Evolutionary conservation across 2,329 filamentous ascomycete genomes (phyloP).

Genomic region (Rhinocladiella mackenziei): DNA sequence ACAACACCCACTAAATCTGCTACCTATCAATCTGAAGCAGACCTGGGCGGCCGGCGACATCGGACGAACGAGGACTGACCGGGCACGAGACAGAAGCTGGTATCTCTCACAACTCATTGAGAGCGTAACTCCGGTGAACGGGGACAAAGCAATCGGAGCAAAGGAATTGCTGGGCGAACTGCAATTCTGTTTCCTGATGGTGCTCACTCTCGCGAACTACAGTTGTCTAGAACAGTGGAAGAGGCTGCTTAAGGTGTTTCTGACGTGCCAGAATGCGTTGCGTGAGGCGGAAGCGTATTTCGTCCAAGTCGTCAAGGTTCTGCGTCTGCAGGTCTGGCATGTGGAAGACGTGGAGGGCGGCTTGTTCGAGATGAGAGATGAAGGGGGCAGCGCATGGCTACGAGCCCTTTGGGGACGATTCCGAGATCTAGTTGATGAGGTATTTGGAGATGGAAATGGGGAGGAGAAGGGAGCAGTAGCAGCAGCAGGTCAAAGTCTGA

Average conservation of each 20-base stretch:
- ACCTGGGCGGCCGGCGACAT: conserved; percentile 61
- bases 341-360: conserved; percentile 58
- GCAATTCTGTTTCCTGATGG: conserved; percentile 61
- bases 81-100: conserved; percentile 61
- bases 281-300: conserved; percentile 49
- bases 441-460: conserved; percentile 35
- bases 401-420: conserved; percentile 52
- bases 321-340: conserved; percentile 53
- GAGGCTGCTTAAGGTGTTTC: conserved; percentile 52
- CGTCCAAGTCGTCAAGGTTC: conserved; percentile 46
- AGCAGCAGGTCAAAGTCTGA: conserved; percentile 39
- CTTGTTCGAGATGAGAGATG: conserved; percentile 56
- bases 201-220: conserved; percentile 61
- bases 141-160: conserved; percentile 35
- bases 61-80: conserved; percentile 59
- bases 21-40: conserved; percentile 58
- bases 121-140: conserved; percentile 27
- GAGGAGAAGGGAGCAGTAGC: conserved; percentile 35
- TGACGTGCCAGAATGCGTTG: conserved; percentile 55
- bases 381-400: conserved; percentile 50
- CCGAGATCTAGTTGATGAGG: conserved; percentile 48
- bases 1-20: conserved; percentile 44
- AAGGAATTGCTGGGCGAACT: conserved; percentile 53
- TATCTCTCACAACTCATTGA: conserved; percentile 53
- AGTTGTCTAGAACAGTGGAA: conserved; percentile 66